phyloP scores from a whole-genome alignment of 352 stramenopile genomes.

The Pilasporangium apinafurcum region DNA sequence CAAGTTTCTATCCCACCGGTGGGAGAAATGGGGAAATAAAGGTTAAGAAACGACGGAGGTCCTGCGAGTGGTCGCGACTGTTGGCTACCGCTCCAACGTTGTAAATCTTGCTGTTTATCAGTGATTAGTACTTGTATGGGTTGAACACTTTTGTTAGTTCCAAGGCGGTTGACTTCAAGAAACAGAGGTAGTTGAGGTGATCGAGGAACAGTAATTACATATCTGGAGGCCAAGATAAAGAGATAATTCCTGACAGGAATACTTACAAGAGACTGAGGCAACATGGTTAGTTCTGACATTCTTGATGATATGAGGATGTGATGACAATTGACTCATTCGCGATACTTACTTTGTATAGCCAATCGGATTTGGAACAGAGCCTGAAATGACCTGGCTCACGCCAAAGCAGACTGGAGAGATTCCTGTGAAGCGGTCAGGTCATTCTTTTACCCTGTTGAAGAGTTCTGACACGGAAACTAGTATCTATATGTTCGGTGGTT shows the following conservation, averaged over 20 bases:
- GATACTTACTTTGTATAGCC: constrained; percentile 31
- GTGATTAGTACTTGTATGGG: not conserved
- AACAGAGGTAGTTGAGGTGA: no score
- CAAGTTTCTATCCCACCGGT: no score
- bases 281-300: constrained; percentile 15
- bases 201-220: no score
- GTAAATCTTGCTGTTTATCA: constrained; percentile 1
- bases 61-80: constrained; percentile 18
- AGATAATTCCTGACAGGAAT: not conserved
- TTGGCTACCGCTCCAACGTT: constrained; percentile 9
- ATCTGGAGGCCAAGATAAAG: no score
- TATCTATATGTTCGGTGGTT: constrained; percentile 87
- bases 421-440: constrained; percentile 91
- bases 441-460: constrained; percentile 93
- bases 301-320: not conserved
- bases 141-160: no score
- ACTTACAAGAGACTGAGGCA: not conserved
- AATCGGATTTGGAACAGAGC: constrained; percentile 77
- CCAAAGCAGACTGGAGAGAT: constrained; percentile 91
- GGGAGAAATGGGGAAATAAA: no score
- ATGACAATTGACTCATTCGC: not conserved
- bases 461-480: constrained; percentile 55
- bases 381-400: constrained; percentile 85
- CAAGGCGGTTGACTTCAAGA: no score
- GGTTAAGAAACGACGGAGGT: no score